Conservation (phyloP, 345 rosid species). For the Rhodamnia argentea region DNA sequence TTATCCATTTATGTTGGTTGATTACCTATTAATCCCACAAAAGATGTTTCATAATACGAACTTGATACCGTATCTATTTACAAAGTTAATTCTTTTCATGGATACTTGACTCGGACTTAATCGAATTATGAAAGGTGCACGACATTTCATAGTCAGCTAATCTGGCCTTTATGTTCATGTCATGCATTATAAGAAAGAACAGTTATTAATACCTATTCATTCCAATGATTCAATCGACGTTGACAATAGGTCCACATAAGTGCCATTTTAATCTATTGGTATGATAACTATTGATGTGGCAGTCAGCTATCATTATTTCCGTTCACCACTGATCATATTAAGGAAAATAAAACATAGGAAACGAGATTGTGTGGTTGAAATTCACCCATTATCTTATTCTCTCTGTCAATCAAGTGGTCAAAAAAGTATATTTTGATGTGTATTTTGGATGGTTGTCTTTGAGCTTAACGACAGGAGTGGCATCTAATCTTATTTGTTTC, state of each 20-base stretch:
- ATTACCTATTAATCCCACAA: neutral
- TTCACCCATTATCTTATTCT: neutral
- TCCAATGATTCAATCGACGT: neutral
- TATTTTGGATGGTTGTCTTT: neutral
- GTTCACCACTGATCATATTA: neutral
- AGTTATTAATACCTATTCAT: neutral
- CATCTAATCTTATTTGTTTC: neutral
- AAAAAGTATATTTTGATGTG: neutral
- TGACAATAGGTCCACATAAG: fast-evolving
- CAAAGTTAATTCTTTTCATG: neutral
- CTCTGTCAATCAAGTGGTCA: neutral
- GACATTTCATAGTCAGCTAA: neutral
- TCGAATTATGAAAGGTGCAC: neutral
- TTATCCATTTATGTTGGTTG: neutral
- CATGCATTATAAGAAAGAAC: neutral
- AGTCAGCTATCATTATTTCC: neutral
- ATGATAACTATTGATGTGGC: neutral
- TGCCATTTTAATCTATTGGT: neutral
- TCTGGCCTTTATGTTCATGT: neutral
- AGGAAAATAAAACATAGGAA: neutral
- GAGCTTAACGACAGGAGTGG: neutral
- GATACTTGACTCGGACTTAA: neutral
- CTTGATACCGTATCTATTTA: neutral
- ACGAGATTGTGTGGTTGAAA: neutral
- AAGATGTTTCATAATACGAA: neutral